A percentile compares a stretch with the other conserved stretches of the same genome.
phyloP scores from a whole-genome alignment of 2,329 filamentous ascomycete genomes.

The Sarocladium brachiariae region DNA sequence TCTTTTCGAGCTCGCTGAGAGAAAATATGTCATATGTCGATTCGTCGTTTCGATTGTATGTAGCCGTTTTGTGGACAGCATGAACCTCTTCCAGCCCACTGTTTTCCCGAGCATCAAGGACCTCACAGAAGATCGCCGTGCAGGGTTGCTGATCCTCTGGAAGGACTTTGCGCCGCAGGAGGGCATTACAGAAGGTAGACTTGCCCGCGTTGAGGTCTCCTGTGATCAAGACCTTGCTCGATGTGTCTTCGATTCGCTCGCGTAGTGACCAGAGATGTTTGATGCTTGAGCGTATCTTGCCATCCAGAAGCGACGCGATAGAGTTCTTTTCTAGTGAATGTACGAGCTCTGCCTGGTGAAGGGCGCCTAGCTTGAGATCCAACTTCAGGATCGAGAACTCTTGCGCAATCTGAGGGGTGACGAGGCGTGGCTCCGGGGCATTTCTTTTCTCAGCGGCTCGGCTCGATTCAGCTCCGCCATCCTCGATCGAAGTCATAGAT shows the following conservation, averaged over 20 bases:
- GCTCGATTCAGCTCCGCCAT: slow-evolving; percentile 61
- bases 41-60: slow-evolving; percentile 86
- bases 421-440: slow-evolving; percentile 67
- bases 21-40: slow-evolving; percentile 86
- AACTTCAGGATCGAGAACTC: slow-evolving; percentile 95
- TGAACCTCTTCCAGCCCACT: slow-evolving; percentile 90
- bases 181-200: slow-evolving; percentile 97
- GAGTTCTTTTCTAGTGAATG: slow-evolving; percentile 91
- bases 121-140: slow-evolving; percentile 97
- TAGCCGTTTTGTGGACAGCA: slow-evolving; percentile 73
- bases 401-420: slow-evolving; percentile 87
- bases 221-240: slow-evolving; percentile 93
- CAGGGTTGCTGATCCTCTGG: slow-evolving; percentile 98
- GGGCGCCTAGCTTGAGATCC: slow-evolving; percentile 79
- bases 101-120: slow-evolving; percentile 87
- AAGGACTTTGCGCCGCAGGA: slow-evolving; percentile 82
- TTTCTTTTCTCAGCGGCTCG: slow-evolving; percentile 56
- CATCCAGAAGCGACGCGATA: slow-evolving; percentile 83
- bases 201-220: slow-evolving; percentile 97
- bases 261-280: slow-evolving; percentile 80
- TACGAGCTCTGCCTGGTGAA: slow-evolving; percentile 84
- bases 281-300: slow-evolving; percentile 89
- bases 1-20: slow-evolving; percentile 72
- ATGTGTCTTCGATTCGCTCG: slow-evolving; percentile 93
- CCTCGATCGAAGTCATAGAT: slow-evolving; percentile 63